These are phyloP conservation scores for Fraxinus sp. DNA, from an alignment of 305 asterid genomes.

Conservation along the genomic window DNA sequence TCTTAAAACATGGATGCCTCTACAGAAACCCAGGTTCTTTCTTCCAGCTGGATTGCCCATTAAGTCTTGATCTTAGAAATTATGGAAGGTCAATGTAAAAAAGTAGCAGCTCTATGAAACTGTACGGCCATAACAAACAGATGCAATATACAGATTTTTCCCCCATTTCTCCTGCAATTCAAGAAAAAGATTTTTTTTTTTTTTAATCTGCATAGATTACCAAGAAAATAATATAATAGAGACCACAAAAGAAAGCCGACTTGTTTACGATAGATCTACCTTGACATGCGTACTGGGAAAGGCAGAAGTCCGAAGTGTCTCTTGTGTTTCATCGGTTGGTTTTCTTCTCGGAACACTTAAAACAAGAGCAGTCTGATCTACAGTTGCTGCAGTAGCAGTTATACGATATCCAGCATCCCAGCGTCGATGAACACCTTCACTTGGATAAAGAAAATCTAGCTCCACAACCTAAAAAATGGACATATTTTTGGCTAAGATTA, in stretches of 20 bases:
- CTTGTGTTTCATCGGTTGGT: constrained; percentile 76
- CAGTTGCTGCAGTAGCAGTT: constrained; percentile 76
- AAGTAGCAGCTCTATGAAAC: constrained; percentile 47
- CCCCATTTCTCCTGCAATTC: constrained; percentile 83
- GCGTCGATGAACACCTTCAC: constrained; percentile 81
- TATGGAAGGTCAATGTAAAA: background rate
- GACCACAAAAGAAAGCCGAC: background rate
- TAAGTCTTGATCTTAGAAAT: constrained; percentile 3
- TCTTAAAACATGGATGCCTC: background rate
- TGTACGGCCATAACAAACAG: constrained; percentile 86
- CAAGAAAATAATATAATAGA: background rate
- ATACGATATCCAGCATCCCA: constrained; percentile 84
- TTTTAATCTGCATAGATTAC: background rate
- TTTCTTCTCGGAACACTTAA: constrained; percentile 69
- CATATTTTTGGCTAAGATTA: background rate
- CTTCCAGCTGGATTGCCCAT: background rate
- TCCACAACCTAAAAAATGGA: constrained; percentile 66
- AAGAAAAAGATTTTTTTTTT: background rate
- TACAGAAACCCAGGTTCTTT: background rate
- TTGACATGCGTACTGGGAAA: constrained; percentile 77
- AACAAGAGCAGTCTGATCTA: constrained; percentile 74
- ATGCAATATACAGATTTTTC: constrained; percentile 71
- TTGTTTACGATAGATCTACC: constrained; percentile 35
- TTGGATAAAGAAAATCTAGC: constrained; percentile 84
- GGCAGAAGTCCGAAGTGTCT: constrained; percentile 81